Base-by-base conservation (phyloP, 495 filamentous ascomycete species). In the Penicillium egyptiacum region DNA sequence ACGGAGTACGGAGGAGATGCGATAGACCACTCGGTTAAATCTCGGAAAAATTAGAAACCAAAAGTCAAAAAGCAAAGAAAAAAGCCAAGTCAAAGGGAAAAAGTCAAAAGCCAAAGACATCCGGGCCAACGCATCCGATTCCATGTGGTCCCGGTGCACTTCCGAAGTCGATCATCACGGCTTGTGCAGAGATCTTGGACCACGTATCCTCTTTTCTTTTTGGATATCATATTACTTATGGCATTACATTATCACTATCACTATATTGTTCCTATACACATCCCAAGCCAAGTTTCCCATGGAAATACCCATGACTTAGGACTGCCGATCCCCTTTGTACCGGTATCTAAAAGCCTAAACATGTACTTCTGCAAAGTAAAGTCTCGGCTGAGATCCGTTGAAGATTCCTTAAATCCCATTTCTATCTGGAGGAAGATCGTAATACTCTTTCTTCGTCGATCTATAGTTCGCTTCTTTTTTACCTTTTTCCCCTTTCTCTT, bases 61-160 rank as follows among this genome's bases (percentile, higher is more conserved):
- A 10, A 30, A 9, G 3, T 4, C 3, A 30, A 11, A 30, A 30
- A 4, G 28, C 7, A 11, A 30, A 30, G 9, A 0, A 30, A 30
- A 30, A 30, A 30, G 28, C 8, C 8, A 11, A 30, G 28, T 10
- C 28, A 30, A 30, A 30, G 0, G 9, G 30, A 2, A 10, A 10
- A 31, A 31, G 33, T 16, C 33, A 16, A 35, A 16, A 35, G 33
- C 35, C 16, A 37, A 37, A 59, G 59, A 45, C 45, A 64, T 57
- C 59, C 65, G 64, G 66, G 56, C 31, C 63, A 60, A 28, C 53
- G 4, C 44, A 67, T 59, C 64, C 64, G 64, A 28, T 63, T 55
- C 67, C 67, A 70, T 70, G 67, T 70, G 67, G 65, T 64, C 65
- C 65, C 64, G 64, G 66, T 67, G 64, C 64, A 55, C 49, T 69